Conservation (phyloP, 768 basidiomycete genomes). For the Pisolithus microcarpus region DNA sequence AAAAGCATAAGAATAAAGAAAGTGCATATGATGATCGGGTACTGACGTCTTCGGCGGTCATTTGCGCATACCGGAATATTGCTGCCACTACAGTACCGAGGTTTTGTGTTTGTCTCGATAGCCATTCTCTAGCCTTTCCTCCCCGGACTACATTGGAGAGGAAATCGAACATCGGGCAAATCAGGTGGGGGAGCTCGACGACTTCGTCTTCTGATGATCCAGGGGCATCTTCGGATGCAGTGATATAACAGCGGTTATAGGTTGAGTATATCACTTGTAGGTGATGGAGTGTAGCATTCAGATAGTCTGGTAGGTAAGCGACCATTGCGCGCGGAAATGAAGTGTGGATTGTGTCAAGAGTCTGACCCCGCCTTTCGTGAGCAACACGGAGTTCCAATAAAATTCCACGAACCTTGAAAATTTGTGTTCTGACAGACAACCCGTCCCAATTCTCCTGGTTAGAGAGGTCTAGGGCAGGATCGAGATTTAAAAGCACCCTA, state of each 20-base stretch:
- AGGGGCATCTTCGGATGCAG: constrained; percentile 48
- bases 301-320: constrained; percentile 54
- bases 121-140: constrained; percentile 60
- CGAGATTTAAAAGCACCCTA: constrained; percentile 60
- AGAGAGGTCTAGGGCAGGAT: constrained; percentile 56
- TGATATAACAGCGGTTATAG: constrained; percentile 57
- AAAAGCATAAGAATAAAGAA: constrained; percentile 1
- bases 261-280: constrained; percentile 51
- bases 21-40: not conserved
- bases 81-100: constrained; percentile 43
- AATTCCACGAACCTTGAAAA: constrained; percentile 61
- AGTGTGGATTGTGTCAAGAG: constrained; percentile 70
- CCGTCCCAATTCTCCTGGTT: constrained; percentile 70
- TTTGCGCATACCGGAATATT: constrained; percentile 70
- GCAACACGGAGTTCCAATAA: not conserved
- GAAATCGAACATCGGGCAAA: constrained; percentile 78
- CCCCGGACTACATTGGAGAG: constrained; percentile 57
- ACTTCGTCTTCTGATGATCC: constrained; percentile 67
- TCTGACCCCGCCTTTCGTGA: constrained; percentile 35
- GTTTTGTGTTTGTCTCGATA: constrained; percentile 41
- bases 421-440: constrained; percentile 69
- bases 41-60: constrained; percentile 84
- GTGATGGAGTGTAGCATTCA: constrained; percentile 52
- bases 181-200: constrained; percentile 69
- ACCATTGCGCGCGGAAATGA: constrained; percentile 74